phyloP scores from a whole-genome alignment of 1,284 basidiomycete genomes.

The Rhodotorula sp. region DNA sequence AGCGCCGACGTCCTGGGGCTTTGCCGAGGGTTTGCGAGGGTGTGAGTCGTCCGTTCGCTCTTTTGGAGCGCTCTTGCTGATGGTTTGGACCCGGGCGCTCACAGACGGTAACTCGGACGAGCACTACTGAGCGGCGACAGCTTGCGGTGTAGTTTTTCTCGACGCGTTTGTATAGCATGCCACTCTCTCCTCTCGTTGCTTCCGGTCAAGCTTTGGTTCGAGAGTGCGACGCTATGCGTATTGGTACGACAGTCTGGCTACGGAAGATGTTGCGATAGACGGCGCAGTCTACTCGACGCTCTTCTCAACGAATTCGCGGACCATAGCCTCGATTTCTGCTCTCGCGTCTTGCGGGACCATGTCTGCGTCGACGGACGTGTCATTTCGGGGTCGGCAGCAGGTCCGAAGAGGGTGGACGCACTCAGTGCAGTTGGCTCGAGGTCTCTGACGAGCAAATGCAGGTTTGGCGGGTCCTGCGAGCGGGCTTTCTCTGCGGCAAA shows the following conservation, averaged over 20 bases:
- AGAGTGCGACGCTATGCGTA: not conserved
- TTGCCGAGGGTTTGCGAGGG: slow-evolving; percentile 87
- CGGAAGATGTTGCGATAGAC: too few species aligned
- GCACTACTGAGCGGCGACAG: slow-evolving; percentile 17
- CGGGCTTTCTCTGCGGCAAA: slow-evolving; percentile 24
- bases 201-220: not conserved
- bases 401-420: not conserved
- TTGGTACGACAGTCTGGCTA: not conserved
- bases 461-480: slow-evolving; percentile 24
- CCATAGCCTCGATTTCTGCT: slow-evolving; percentile 31
- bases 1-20: slow-evolving; percentile 80
- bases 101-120: slow-evolving; percentile 43
- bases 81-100: too few species aligned
- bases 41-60: slow-evolving; percentile 37
- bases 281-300: slow-evolving; percentile 29
- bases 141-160: too few species aligned
- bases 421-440: slow-evolving; percentile 29
- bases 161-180: not conserved
- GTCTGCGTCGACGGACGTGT: not conserved
- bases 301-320: slow-evolving; percentile 38
- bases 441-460: slow-evolving; percentile 19
- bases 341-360: slow-evolving; percentile 24
- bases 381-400: too few species aligned
- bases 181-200: not conserved
- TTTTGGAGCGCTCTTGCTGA: not conserved